Base-by-base conservation (phyloP, 139 green algal genomes). In the Gonium pectorale region DNA sequence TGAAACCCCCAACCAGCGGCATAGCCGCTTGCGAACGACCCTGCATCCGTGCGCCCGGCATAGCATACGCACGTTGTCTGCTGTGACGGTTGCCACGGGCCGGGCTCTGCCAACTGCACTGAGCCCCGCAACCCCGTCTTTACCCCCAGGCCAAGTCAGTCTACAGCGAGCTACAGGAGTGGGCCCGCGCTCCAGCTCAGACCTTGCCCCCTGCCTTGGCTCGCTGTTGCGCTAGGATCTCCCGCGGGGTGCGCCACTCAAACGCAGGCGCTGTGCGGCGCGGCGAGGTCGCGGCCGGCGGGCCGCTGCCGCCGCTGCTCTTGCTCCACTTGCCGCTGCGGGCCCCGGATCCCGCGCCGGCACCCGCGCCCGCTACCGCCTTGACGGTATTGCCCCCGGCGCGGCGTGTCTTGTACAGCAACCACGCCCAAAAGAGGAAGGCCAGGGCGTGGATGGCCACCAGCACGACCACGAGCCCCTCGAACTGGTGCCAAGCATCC, bases 181-280 rank as follows among this genome's bases (percentile, higher is more conserved):
- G n/a, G n/a, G n/a, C 15, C 7, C 29, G 38, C 63, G 19, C 13
- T 13, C 63, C 19, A 13, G 37, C 21, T 79, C 66, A 87, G 1
- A 87, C 82, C 82, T 87, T 87, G 62, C 82, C 82, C 71, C 73
- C 41, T 15, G 64, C 56, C 49, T 72, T 72, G 17, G 56, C 37
- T 52, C 73, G 84, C 21, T 88, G 64, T 51, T 80, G 64, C 31
- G 52, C 64, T 40, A 88, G 72, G 5, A 88, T 67, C 60, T 87
- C 82, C 29, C 54, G 40, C 13, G 82, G 82, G 5, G 82, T 83
- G 37, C 82, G 82, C 82, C 82, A 87, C 52, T 63, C 52, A 17
- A 83, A 83, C 29, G 24, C 56, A 26, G 46, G 46, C 7, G 70
- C 46, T 8, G 31, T 35, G 46, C 52, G 52, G 6, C 70, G 56